phyloP scores from a whole-genome alignment of 441 rosid species.

The Isatis lusitanica region DNA sequence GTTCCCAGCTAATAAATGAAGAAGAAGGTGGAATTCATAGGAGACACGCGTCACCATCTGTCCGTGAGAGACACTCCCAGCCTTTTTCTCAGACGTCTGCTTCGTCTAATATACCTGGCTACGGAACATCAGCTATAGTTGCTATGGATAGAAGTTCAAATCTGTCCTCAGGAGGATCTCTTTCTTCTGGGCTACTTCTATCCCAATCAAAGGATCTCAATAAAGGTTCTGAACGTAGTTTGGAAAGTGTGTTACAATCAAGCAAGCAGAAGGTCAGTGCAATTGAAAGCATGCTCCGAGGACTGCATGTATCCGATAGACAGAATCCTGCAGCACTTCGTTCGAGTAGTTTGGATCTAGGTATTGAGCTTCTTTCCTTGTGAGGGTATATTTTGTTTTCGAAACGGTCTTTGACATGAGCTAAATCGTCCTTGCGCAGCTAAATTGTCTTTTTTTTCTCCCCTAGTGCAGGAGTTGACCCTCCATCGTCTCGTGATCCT shows the following conservation, averaged over 20 bases:
- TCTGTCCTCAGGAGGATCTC: constrained; percentile 69
- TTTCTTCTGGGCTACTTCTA: constrained; percentile 69
- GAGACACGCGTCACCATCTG: constrained; percentile 95
- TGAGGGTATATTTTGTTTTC: constrained; percentile 27
- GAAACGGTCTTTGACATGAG: constrained; percentile 18
- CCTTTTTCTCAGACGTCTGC: constrained; percentile 57
- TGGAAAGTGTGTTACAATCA: constrained; percentile 93
- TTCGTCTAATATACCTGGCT: constrained; percentile 61
- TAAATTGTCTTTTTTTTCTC: constrained; percentile 57
- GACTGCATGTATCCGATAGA: constrained; percentile 82
- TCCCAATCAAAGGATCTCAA: constrained; percentile 72
- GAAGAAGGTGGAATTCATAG: constrained; percentile 96
- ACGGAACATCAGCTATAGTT: constrained; percentile 94
- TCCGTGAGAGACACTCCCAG: constrained; percentile 83
- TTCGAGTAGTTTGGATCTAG: constrained; percentile 97
- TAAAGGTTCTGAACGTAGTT: constrained; percentile 84
- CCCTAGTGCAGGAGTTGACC: constrained; percentile 99
- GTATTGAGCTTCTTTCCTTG: constrained; percentile 54
- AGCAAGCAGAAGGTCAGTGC: constrained; percentile 99
- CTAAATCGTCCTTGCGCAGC: constrained; percentile 49
- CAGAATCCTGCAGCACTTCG: constrained; percentile 73
- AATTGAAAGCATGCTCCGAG: constrained; percentile 98
- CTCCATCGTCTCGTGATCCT: constrained; percentile 99
- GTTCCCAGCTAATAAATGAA: constrained; percentile 79
- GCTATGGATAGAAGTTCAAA: constrained; percentile 94